phyloP scores from a whole-genome alignment of 345 rosid genomes.

The Alliaria petiolata region DNA sequence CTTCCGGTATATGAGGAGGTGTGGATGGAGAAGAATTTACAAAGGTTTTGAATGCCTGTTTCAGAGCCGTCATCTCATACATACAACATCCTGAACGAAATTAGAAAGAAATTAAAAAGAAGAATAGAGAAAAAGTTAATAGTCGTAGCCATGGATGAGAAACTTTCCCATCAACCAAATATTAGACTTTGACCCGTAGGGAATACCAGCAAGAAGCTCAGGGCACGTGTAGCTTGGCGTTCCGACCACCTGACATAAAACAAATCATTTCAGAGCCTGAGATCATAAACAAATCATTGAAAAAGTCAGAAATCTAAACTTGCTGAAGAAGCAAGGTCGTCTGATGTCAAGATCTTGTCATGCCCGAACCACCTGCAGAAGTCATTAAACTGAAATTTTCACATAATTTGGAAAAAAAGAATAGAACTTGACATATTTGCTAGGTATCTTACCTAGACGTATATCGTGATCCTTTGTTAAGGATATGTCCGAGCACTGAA shows the following conservation, averaged over 20 bases:
- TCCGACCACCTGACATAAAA: slow-evolving; percentile 79
- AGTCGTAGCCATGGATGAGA: slow-evolving; percentile 14
- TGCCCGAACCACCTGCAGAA: slow-evolving; percentile 99
- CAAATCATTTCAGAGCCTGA: slow-evolving; percentile 3
- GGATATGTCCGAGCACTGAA: slow-evolving; percentile 93
- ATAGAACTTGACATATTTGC: not conserved
- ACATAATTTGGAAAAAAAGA: not conserved
- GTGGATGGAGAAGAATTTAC: slow-evolving; percentile 43
- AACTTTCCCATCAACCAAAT: slow-evolving; percentile 90
- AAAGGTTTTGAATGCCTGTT: slow-evolving; percentile 96
- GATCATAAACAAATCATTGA: not conserved
- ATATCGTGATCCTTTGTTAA: slow-evolving; percentile 87
- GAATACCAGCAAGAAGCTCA: slow-evolving; percentile 99
- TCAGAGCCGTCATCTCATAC: slow-evolving; percentile 90
- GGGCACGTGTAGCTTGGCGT: slow-evolving; percentile 99
- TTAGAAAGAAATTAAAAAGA: slow-evolving; percentile 1
- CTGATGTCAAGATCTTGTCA: slow-evolving; percentile 90
- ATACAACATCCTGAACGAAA: slow-evolving; percentile 98
- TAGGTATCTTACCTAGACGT: slow-evolving; percentile 96
- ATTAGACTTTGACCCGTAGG: slow-evolving; percentile 95
- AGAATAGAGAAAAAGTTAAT: not conserved
- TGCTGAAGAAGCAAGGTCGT: slow-evolving; percentile 96
- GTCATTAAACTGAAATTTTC: not conserved
- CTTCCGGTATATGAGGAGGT: no score
- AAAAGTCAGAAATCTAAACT: no score